Percentiles rank a stretch among this genome's conserved stretches.
Conservation (phyloP, 2,329 filamentous ascomycete species). For the Diplodia intermedia region DNA sequence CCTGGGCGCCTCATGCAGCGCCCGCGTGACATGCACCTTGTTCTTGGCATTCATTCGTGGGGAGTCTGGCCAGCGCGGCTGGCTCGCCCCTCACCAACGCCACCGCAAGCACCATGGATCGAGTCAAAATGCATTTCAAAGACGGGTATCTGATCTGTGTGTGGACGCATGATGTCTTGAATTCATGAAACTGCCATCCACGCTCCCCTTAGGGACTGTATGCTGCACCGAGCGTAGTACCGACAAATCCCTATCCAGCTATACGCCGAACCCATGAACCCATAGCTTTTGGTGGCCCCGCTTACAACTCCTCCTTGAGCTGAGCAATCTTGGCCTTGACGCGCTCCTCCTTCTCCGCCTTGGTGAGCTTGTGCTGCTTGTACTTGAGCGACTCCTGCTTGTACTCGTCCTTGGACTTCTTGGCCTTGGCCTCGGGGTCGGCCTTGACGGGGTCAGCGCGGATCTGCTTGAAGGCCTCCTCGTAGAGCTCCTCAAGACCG, state of each 20-base stretch:
- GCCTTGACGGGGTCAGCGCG: slow-evolving; percentile 99
- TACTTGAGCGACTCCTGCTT: slow-evolving; percentile 95
- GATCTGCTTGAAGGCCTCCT: slow-evolving; percentile 94
- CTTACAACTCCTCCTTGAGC: slow-evolving; percentile 60
- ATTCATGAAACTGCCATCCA: slow-evolving; percentile 32
- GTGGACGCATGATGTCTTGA: slow-evolving; percentile 31
- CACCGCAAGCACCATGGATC: slow-evolving; percentile 9
- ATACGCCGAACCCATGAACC: slow-evolving; percentile 29
- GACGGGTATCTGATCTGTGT: slow-evolving; percentile 33
- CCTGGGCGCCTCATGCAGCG: slow-evolving; percentile 8
- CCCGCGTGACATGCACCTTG: slow-evolving; percentile 11
- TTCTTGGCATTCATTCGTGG: slow-evolving; percentile 1
- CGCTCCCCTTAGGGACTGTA: slow-evolving; percentile 26
- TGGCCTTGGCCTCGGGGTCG: slow-evolving; percentile 72
- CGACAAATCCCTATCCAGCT: slow-evolving; percentile 31
- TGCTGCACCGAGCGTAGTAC: slow-evolving; percentile 30
- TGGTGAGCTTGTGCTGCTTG: slow-evolving; percentile 76
- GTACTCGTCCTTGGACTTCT: slow-evolving; percentile 98
- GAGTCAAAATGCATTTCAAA: slow-evolving; percentile 31
- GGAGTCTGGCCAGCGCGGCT: slow-evolving; percentile 18
- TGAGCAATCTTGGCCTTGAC: slow-evolving; percentile 92
- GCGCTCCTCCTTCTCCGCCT: slow-evolving; percentile 80
- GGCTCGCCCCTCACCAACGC: slow-evolving; percentile 23
- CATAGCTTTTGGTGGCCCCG: slow-evolving; percentile 21
- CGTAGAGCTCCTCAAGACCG: slow-evolving; percentile 94